Base-by-base conservation (phyloP, 2,329 filamentous ascomycete genomes). In the Ophiostoma perfectum region DNA sequence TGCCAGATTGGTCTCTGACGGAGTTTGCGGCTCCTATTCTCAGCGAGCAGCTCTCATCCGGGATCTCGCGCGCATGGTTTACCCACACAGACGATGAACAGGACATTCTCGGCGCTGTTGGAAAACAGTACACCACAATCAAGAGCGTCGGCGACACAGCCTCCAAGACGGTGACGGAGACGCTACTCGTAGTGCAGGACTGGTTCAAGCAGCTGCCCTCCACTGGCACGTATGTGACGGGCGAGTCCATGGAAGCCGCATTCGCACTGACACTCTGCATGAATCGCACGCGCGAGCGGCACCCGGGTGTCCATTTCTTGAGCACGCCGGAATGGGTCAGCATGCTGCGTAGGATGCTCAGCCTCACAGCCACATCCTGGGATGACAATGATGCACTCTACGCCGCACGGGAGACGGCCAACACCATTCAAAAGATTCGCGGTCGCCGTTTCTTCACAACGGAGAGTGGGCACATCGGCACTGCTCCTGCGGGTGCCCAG, bases 241-340 rank as follows among this genome's bases (percentile, higher is more conserved):
- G 65, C 18, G 65, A 66, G 52, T 60, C 65, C 18, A 47, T 66
- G 52, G 65, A 66, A 38, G 65, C 65, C 18, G 65, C 52, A 18
- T 66, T 66, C 38, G 65, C 47, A 14, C 65, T 66, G 65, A 66
- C 52, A 12, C 65, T 66, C 8, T 66, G 65, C 18, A 66, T 66
- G 65, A 47, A 66, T 52, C 65, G 65, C n/a, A 66, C 49, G 52
- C 49, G 65, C 39, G 65, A 66, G 52, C 38, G 39, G 52, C 49
- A 58, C 27, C 52, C 52, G 27, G 52, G 52, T 27, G 39, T 27
- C 41, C 66, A 67, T 52, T 67, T 67, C 14, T 11, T 67, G 55
- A 67, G 42, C 27, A 58, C 52, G 9, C n/a, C 18, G 18, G 52
- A 67, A 27, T 67, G 66, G 66, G 45, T 67, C 9, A n/a, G 7